Evolutionary conservation across 2,329 filamentous ascomycete species (phyloP).

Genomic region (Ophioceras dolichostomum): DNA sequence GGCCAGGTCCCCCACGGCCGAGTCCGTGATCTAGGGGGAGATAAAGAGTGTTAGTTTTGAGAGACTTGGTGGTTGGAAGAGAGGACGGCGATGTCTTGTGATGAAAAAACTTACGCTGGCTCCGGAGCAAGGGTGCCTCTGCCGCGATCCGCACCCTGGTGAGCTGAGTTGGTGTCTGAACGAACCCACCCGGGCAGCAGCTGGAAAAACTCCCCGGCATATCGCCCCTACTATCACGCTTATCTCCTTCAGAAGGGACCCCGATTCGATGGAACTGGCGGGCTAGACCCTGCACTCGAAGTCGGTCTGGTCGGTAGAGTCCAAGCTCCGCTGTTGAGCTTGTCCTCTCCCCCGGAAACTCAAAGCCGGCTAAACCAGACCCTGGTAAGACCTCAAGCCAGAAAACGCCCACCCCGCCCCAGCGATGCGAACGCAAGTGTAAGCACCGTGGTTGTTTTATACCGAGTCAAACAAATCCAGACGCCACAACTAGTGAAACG

Average conservation of each 20-base stretch:
- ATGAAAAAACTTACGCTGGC: slow-evolving; percentile 5
- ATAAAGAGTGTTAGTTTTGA: not conserved
- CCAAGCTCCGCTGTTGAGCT: not conserved
- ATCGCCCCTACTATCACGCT: slow-evolving; percentile 7
- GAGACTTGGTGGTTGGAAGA: not conserved
- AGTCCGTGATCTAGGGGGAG: slow-evolving; percentile 5
- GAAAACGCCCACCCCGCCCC: not conserved
- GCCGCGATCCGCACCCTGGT: no score
- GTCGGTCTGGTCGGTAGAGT: no score
- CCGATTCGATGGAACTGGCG: slow-evolving; percentile 4
- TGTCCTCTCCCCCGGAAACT: not conserved
- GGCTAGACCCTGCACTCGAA: not conserved
- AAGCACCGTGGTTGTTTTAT: slow-evolving; percentile 2
- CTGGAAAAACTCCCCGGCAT: slow-evolving; percentile 1
- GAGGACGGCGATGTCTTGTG: no score
- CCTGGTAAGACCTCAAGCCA: no score
- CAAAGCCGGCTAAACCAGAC: no score
- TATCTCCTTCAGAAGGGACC: slow-evolving; percentile 8
- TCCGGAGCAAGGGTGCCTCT: slow-evolving; percentile 6
- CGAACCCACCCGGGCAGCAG: no score
- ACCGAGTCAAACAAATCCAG: slow-evolving; percentile 1
- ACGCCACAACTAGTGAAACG: slow-evolving; percentile 1
- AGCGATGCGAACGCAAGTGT: not conserved
- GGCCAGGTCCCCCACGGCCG: slow-evolving; percentile 5
- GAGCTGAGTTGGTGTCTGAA: no score